These are phyloP conservation scores for Suillus paluster DNA, from an alignment of 768 basidiomycete species.

Conservation along the genomic window DNA sequence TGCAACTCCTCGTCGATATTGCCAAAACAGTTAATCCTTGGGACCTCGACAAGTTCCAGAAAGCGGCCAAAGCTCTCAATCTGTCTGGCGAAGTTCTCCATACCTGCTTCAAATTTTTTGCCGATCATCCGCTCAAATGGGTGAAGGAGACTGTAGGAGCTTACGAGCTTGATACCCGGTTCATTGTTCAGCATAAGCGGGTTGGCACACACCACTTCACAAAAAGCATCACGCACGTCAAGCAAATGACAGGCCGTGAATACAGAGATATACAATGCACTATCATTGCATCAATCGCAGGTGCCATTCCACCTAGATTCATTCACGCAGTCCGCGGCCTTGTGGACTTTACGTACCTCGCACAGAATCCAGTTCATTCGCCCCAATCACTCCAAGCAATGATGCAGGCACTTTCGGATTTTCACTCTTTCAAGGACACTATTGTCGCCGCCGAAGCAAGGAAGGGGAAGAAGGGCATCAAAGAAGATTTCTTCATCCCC, in stretches of 20 bases:
- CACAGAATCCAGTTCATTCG: constrained; percentile 33
- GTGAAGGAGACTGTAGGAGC: constrained; percentile 33
- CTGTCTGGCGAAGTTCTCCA: constrained; percentile 39
- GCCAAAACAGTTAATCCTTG: constrained; percentile 19
- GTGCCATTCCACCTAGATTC: constrained; percentile 31
- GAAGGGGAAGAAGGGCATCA: constrained; percentile 17
- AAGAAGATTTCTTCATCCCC: constrained; percentile 38
- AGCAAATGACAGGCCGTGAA: constrained; percentile 46
- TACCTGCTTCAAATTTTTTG: constrained; percentile 25
- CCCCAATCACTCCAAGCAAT: constrained; percentile 1
- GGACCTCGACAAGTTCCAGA: constrained; percentile 31
- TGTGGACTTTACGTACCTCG: constrained; percentile 40
- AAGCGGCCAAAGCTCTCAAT: constrained; percentile 16
- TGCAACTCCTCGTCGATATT: background rate
- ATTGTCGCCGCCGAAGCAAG: background rate
- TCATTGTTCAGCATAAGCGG: constrained; percentile 39
- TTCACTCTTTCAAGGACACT: background rate
- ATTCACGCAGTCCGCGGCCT: constrained; percentile 38
- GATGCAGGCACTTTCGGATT: background rate
- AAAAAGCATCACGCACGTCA: constrained; percentile 42
- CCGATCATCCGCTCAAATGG: constrained; percentile 45
- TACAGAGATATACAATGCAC: constrained; percentile 42
- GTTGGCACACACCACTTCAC: constrained; percentile 41
- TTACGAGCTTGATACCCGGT: constrained; percentile 40
- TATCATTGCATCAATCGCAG: constrained; percentile 39